phyloP scores from a whole-genome alignment of 2,329 filamentous ascomycete genomes.

The Pseudopithomyces chartarum region DNA sequence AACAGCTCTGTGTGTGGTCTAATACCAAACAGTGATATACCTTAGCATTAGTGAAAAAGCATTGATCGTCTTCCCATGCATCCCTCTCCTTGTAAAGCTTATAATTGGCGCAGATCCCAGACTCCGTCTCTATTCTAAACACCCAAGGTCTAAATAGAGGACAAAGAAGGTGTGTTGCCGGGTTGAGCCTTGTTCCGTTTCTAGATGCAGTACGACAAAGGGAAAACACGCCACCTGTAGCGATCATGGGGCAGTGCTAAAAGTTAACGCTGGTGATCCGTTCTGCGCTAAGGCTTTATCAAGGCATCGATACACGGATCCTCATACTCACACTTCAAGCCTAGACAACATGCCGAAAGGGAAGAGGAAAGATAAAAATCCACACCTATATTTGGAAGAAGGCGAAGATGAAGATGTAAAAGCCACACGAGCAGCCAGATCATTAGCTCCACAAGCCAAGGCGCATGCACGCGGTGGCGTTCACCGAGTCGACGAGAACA shows the following conservation, averaged over 20 bases:
- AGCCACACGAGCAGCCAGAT: neutral
- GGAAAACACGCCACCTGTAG: too few species aligned
- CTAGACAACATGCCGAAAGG: slow-evolving; percentile 23
- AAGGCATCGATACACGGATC: too few species aligned
- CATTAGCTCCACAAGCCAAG: slow-evolving; percentile 19
- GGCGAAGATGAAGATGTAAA: slow-evolving; percentile 3
- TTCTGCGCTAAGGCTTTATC: too few species aligned
- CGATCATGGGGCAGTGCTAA: too few species aligned
- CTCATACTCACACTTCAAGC: too few species aligned
- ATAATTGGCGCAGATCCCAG: neutral
- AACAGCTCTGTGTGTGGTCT: slow-evolving; percentile 15
- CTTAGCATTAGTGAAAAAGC: slow-evolving; percentile 18
- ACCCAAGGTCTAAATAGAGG: neutral
- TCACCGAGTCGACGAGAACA: slow-evolving; percentile 32
- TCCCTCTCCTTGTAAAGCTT: neutral
- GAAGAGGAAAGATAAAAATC: slow-evolving; percentile 15
- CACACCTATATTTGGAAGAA: slow-evolving; percentile 7
- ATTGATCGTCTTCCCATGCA: neutral
- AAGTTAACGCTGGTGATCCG: too few species aligned
- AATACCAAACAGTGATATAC: slow-evolving; percentile 37
- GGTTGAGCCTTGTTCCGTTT: neutral
- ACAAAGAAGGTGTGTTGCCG: neutral
- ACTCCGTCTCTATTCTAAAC: neutral
- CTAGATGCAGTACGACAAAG: slow-evolving; percentile 10
- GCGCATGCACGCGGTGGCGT: slow-evolving; percentile 35